Evolutionary conservation across 1,284 basidiomycete genomes (phyloP).

Genomic region (Grifola frondosa): DNA sequence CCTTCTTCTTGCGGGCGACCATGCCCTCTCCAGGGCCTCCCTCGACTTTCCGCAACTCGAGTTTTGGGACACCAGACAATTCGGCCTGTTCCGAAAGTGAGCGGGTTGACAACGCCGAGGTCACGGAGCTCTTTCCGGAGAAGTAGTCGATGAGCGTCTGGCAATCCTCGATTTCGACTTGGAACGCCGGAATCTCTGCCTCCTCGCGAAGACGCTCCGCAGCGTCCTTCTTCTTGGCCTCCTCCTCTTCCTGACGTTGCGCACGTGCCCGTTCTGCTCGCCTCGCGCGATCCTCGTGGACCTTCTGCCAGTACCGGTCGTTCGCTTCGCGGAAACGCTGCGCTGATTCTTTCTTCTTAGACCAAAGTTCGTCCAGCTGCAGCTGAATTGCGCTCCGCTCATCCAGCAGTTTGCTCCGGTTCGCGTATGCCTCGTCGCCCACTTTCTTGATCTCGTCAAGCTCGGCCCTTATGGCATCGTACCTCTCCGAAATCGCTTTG

Average conservation of each 20-base stretch:
- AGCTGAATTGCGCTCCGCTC: constrained; percentile 80
- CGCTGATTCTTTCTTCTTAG: constrained; percentile 76
- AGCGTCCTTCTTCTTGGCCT: constrained; percentile 79
- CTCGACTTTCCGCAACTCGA: constrained; percentile 87
- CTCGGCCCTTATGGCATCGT: constrained; percentile 83
- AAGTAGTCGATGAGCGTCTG: constrained; percentile 92
- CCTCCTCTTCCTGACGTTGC: constrained; percentile 84
- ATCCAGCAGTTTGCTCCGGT: constrained; percentile 83
- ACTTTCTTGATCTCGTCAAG: constrained; percentile 86
- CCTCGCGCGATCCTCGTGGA: constrained; percentile 82
- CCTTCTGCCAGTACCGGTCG: constrained; percentile 79
- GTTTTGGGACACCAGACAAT: constrained; percentile 74
- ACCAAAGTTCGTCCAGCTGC: constrained; percentile 74
- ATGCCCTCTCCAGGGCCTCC: constrained; percentile 65
- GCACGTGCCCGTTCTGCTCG: constrained; percentile 79
- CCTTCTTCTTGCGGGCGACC: constrained; percentile 89
- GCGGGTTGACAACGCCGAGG: constrained; percentile 40
- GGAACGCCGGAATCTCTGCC: constrained; percentile 88
- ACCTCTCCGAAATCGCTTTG: constrained; percentile 81
- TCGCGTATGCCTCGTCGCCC: constrained; percentile 82
- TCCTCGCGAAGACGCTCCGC: constrained; percentile 87
- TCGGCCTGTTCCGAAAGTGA: constrained; percentile 41
- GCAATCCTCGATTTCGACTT: constrained; percentile 95
- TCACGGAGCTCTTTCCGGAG: constrained; percentile 65
- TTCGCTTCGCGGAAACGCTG: constrained; percentile 77